phyloP scores from a whole-genome alignment of 2,329 filamentous ascomycete genomes.

The Exophiala phaeomuriformis region DNA sequence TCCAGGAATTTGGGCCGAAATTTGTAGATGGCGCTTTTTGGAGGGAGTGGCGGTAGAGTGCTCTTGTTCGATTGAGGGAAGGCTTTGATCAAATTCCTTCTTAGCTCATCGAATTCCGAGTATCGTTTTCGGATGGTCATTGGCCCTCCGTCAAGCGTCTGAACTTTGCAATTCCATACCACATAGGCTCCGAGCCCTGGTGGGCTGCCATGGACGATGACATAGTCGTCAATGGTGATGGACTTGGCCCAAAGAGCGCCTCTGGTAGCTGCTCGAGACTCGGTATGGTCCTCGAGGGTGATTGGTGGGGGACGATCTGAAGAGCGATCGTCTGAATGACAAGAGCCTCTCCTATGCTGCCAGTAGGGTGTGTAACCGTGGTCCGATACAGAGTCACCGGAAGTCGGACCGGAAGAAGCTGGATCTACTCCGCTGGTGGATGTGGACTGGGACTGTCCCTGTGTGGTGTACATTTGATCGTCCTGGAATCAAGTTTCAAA shows the following conservation, averaged over 20 bases:
- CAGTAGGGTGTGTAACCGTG: slow-evolving; percentile 37
- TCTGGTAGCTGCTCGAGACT: slow-evolving; percentile 46
- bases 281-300: slow-evolving; percentile 57
- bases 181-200: slow-evolving; percentile 74
- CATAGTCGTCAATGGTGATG: slow-evolving; percentile 56
- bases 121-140: slow-evolving; percentile 61
- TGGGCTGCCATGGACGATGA: slow-evolving; percentile 48
- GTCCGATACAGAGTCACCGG: slow-evolving; percentile 1
- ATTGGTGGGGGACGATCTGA: slow-evolving; percentile 44
- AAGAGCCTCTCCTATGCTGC: slow-evolving; percentile 38
- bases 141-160: slow-evolving; percentile 64
- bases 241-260: slow-evolving; percentile 56
- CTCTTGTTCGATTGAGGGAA: slow-evolving; percentile 71
- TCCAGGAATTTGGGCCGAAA: slow-evolving; percentile 83
- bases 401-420: background rate
- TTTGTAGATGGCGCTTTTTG: slow-evolving; percentile 76
- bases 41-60: slow-evolving; percentile 71
- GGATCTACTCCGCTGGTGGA: slow-evolving; percentile 5
- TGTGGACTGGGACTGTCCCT: slow-evolving; percentile 13
- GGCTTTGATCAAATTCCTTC: slow-evolving; percentile 63
- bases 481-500: background rate
- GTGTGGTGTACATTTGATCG: background rate
- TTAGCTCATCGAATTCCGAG: slow-evolving; percentile 85
- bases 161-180: slow-evolving; percentile 84
- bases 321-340: slow-evolving; percentile 37